Base-by-base conservation (phyloP, 2,329 filamentous ascomycete genomes). In the Juglanconis sp. region DNA sequence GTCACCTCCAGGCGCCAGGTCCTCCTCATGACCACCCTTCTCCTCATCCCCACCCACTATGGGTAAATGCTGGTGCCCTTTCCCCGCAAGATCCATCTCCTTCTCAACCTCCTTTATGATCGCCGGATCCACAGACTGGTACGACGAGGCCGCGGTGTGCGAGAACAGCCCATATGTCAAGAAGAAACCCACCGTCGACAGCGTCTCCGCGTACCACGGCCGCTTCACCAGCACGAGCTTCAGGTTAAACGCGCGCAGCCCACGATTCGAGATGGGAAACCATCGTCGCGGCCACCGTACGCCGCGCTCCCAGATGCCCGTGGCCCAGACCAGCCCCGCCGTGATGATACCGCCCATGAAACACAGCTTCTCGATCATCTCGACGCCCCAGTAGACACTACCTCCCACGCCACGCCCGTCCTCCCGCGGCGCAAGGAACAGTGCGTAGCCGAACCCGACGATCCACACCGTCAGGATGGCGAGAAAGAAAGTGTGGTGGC, bases 341-440 rank as follows among this genome's bases (percentile, higher is more conserved):
- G 93, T 97, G 62, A 97, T 88, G 61, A 96, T 83, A 51, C 95
- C 95, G 31, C 92, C 92, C 75, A 96, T 90, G 70, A 97, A 89
- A 69, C 91, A 94, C 56, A 99, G 86, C 73, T 95, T 96, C 76
- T 98, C 91, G 7, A 85, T 85, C 72, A 90, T 91, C 70, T 98
- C 94, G 3, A 98, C 85, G 34, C 96, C 88, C 94, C 94, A 98
- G 81, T 99, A 99, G 56, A 96, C 92, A 13, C 89, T 94, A 36
- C 95, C 94, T 56, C 95, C 95, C 5, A 96, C 87, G 42, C 94
- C 94, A 66, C 85, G 87, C 65, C 94, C 94, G 79, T 98, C 94
- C 74, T 97, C 94, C 65, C 94, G 87, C n/a, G 93, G 93, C n/a
- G 92, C 90, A 66, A 98, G 84, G 79, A 96, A 98, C 53, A 98